These are phyloP conservation scores for Musa troglodytarum DNA, from an alignment of 176 grass and related monocot species.

Conservation along the genomic window DNA sequence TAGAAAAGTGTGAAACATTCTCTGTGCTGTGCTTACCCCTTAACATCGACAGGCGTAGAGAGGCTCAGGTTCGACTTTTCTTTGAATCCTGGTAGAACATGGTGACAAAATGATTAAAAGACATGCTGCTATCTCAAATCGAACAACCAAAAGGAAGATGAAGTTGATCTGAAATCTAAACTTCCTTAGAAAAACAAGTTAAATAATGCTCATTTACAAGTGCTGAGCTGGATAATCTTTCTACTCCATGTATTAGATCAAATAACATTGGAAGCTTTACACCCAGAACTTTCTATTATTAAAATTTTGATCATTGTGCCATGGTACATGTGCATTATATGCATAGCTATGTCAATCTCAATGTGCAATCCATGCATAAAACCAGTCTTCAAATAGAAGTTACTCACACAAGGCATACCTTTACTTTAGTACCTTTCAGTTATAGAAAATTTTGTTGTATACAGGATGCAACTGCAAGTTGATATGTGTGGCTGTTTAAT, in stretches of 20 bases:
- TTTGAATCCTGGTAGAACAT: conserved; percentile 58
- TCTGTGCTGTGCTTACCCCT: background rate
- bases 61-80: conserved; percentile 40
- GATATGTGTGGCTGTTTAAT: background rate
- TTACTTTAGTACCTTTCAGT: too few relatives aligned
- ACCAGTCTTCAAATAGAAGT: too few relatives aligned
- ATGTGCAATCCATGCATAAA: background rate
- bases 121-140: background rate
- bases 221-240: background rate
- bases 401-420: too few relatives aligned
- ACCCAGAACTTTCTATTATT: too few relatives aligned
- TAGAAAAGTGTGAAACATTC: too few relatives aligned
- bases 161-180: background rate
- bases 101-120: too few relatives aligned
- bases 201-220: background rate
- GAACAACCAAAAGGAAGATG: background rate
- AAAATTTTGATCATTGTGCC: too few relatives aligned
- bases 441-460: background rate
- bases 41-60: conserved; percentile 43
- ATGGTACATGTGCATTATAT: too few relatives aligned
- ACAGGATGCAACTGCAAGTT: background rate
- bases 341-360: background rate
- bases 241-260: too few relatives aligned
- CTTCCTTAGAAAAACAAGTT: background rate
- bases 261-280: too few relatives aligned